Evolutionary conservation across 1,284 basidiomycete genomes (phyloP), one percentile per base, ranked within the genome.

Genomic region (Pulveroboletus sp.): DNA sequence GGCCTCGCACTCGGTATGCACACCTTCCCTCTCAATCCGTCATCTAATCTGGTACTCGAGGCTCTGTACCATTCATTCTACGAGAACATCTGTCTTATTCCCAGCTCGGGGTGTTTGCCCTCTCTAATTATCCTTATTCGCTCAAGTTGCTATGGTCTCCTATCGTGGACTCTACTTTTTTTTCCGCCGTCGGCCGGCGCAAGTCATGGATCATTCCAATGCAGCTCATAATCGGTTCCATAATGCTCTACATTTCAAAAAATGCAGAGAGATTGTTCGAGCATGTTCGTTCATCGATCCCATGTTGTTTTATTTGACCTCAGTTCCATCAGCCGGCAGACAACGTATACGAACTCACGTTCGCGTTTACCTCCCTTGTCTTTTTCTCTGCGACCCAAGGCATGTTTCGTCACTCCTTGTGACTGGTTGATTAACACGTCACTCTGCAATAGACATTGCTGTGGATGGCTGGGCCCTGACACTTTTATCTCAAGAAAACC

Each of bases 121-220:
- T 99, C 43, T 89, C 93, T 56, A 91, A 89, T 59, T 99, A 98
- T 78, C 97, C 97, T 11, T 99, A 99, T 78, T 96, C 93, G 35
- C 85, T 99, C 68, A 99, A 99, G 76, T 78, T 99, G 54, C 75
- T 99, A 61, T 99, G 97, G 96, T 96, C 94, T 25, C 97, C 97
- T 43, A 91, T 99, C 62, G 94, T 99, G 57, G 97, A 99, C 72
- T 92, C 95, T 5, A 79, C 91, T 62, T 99, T 92, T 72, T 81
- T 92, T 63, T 78, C 85, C 43, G 85, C 84, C 47, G 71, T 96
- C 58, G 97, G 97, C 20, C 85, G 97, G 52, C 82, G 97, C 61
- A 99, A 98, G 75, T 95, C 92, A 58, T 99, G 97, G 97, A 98
- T 99, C 68, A 90, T 99, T 59, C 97, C 97, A 43, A 96, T 99